Base-by-base conservation (phyloP, 768 basidiomycete species). In the Tylopilus sp. region DNA sequence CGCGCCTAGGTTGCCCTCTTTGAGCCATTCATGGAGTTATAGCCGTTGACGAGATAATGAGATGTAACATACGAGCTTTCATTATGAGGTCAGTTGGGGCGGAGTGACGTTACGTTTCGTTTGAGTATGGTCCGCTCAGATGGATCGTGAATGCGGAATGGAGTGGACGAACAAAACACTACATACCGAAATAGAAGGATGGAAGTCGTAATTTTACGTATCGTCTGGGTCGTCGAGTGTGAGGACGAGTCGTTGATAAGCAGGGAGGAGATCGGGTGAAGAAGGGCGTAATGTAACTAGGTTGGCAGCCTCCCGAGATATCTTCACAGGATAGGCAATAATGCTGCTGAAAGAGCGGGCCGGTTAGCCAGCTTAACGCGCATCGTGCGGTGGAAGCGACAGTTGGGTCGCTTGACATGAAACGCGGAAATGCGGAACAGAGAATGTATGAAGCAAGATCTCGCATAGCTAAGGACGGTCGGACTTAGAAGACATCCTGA, bases 211-310 rank as follows among this genome's bases (percentile, higher is more conserved):
- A 48, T 9, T 3, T 48, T 48, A 54, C 46, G 47, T 54, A 37
- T 48, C 33, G 30, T 14, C 34, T 50, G 48, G 47, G 42, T 48
- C 40, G 24, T 48, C 49, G 21, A 55, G 49, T 40, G 52, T 53
- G 50, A 42, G 47, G 52, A 43, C 45, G 34, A 41, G 36, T 33
- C 55, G 26, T 47, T 43, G 55, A 43, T 59, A 43, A 34, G 28
- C n/a, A 46, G 45, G 60, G 26, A 69, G 57, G 19, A 69, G 72
- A 30, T n/a, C 73, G 74, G 57, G 82, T 70, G 56, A 75, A 72
- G 57, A 85, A 69, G 46, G 83, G 83, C 79, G 83, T 81, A 68
- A 80, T 82, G 69, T 81, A 82, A 45, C 82, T 81, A 49, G 76
- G 63, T n/a, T n/a, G n/a, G n/a, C n/a, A 46, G 73, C 67, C n/a